Percentiles rank a stretch among this genome's conserved stretches.
phyloP scores from a whole-genome alignment of 306 rosid species.

The Crotalaria pallida region DNA sequence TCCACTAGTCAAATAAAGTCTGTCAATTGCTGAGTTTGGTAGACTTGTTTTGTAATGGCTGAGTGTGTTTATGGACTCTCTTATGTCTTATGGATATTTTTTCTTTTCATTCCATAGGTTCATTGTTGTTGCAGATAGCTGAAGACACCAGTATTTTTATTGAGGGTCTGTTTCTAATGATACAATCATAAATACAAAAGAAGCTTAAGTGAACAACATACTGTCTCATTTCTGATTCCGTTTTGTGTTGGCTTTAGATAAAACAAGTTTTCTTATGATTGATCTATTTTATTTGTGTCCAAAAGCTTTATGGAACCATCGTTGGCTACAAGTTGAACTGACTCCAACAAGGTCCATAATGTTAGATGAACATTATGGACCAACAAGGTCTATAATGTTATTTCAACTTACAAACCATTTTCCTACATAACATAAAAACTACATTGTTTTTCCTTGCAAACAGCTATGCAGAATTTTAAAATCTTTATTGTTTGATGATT shows the following conservation, averaged over 20 bases:
- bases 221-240: not conserved
- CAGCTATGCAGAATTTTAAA: not conserved
- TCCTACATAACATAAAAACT: not conserved
- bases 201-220: not conserved
- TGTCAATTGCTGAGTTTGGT: not conserved
- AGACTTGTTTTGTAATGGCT: not conserved
- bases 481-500: not conserved
- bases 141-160: not conserved
- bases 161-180: not conserved
- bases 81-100: not conserved
- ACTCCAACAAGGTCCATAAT: not conserved
- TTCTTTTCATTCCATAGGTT: not conserved
- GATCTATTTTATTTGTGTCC: not conserved
- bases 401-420: not conserved
- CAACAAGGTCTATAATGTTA: constrained; percentile 1
- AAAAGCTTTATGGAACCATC: not conserved
- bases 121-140: not conserved
- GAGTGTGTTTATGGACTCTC: not conserved
- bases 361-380: too few relatives aligned
- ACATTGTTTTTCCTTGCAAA: constrained; percentile 9
- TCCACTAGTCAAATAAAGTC: not conserved
- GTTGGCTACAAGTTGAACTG: not conserved
- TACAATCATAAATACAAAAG: not conserved
- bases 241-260: not conserved
- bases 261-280: not conserved